Percentiles rank a stretch among this genome's conserved stretches.
Conservation (phyloP, 257 asterid genomes). For the Ocimum tenuiflorum region DNA sequence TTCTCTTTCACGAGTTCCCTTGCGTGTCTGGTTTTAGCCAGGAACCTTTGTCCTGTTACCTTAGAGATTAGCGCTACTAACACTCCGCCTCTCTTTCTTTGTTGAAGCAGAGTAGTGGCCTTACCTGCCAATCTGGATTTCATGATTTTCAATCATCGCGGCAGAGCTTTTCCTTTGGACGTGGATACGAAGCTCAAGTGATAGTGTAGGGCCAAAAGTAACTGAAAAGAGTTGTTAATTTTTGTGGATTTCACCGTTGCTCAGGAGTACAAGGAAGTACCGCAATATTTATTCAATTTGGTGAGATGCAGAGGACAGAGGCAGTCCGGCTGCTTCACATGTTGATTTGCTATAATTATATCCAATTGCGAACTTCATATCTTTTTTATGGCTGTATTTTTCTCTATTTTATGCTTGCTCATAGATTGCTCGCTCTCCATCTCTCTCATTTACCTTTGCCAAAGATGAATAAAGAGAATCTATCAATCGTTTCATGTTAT, state of each 20-base stretch:
- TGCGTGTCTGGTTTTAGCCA: neutral
- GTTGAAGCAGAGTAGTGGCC: slow-evolving; percentile 62
- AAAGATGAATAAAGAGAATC: no score
- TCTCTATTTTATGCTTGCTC: neutral
- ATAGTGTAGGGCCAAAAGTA: slow-evolving; percentile 14
- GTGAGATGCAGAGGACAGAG: neutral
- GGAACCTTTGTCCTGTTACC: neutral
- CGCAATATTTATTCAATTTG: neutral
- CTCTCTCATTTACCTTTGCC: no score
- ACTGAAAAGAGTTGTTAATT: slow-evolving; percentile 3
- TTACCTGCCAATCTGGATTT: slow-evolving; percentile 82
- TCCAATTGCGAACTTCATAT: neutral
- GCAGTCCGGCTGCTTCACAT: neutral
- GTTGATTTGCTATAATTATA: neutral
- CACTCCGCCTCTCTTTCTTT: neutral
- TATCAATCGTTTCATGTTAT: no score
- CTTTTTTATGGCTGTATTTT: neutral
- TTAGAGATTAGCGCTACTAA: neutral
- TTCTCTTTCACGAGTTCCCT: neutral
- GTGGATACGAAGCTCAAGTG: slow-evolving; percentile 52
- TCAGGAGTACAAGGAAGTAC: neutral
- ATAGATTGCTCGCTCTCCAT: no score
- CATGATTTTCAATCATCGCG: slow-evolving; percentile 95
- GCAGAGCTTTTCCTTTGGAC: slow-evolving; percentile 61
- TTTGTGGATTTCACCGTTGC: neutral